phyloP scores from a whole-genome alignment of 2,329 filamentous ascomycete genomes.

The Keithomyces neogunnii region DNA sequence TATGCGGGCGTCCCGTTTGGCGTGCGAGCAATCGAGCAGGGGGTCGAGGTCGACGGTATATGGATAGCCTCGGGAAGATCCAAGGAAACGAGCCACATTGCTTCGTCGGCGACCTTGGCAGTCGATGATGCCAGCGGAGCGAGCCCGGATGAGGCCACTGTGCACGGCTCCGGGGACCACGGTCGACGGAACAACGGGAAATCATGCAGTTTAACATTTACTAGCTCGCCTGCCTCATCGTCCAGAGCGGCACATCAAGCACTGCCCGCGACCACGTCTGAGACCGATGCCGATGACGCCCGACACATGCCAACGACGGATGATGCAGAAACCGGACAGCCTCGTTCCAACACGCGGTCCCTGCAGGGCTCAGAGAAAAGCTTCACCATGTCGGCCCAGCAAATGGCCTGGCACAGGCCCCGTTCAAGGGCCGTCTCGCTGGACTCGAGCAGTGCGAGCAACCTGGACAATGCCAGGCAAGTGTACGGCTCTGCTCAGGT shows the following conservation, averaged over 20 bases:
- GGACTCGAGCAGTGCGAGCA: neutral
- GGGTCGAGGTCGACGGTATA: slow-evolving; percentile 77
- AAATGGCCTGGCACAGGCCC: neutral
- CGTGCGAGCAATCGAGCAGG: slow-evolving; percentile 73
- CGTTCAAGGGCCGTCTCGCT: neutral
- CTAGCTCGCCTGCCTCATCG: slow-evolving; percentile 1
- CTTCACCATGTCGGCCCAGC: neutral
- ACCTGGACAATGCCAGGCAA: neutral
- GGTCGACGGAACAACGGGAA: neutral
- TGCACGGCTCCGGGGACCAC: neutral
- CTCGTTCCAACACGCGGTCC: neutral
- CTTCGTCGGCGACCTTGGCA: slow-evolving; percentile 17
- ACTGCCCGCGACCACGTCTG: neutral
- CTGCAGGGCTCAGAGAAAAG: neutral
- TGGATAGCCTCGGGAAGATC: slow-evolving; percentile 55
- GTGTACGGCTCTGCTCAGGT: slow-evolving; percentile 8
- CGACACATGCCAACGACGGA: neutral
- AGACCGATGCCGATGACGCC: neutral
- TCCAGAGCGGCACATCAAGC: neutral
- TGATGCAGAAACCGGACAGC: neutral
- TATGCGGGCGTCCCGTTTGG: slow-evolving; percentile 71
- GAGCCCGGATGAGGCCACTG: neutral
- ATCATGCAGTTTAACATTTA: neutral
- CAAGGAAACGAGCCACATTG: slow-evolving; percentile 18
- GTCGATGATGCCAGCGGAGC: neutral